Percentiles rank a stretch among this genome's conserved stretches.
Evolutionary conservation across 2,329 filamentous ascomycete genomes (phyloP).

Genomic region (Aspergillus hortae): DNA sequence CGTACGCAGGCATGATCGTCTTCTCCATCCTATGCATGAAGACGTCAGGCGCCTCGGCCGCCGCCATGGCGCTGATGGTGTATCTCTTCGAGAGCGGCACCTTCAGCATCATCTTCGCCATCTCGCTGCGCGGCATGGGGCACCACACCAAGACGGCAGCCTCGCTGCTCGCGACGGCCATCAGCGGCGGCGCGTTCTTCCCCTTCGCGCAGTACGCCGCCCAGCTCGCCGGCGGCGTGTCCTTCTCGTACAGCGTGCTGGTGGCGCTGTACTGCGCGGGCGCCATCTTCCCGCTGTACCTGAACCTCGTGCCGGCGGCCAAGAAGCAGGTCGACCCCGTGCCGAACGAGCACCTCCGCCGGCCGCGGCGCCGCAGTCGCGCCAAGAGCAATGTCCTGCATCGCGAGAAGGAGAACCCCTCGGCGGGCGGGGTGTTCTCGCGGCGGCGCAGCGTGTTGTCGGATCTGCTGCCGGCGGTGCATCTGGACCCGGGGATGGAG

Average conservation of each 20-base stretch:
- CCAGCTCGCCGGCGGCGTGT: conserved; percentile 34
- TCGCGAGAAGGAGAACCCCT: conserved; percentile 28
- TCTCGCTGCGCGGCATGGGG: conserved; percentile 56
- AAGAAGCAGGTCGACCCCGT: conserved; percentile 51
- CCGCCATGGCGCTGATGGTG: conserved; percentile 49
- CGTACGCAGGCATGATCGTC: conserved; percentile 51
- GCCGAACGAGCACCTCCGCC: conserved; percentile 34
- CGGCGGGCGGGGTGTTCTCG: conserved; percentile 27
- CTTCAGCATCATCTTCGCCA: conserved; percentile 58
- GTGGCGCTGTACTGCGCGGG: conserved; percentile 52
- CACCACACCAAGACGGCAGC: conserved; percentile 56
- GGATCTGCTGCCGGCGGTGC: conserved; percentile 18
- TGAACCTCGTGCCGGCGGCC: conserved; percentile 48
- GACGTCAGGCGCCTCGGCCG: conserved; percentile 41
- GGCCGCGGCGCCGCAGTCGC: conserved; percentile 21
- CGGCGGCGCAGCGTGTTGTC: conserved; percentile 26
- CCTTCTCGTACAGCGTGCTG: conserved; percentile 52
- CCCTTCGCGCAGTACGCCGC: conserved; percentile 54
- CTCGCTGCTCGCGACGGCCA: conserved; percentile 51
- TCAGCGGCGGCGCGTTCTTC: conserved; percentile 53
- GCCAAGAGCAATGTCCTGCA: conserved; percentile 8
- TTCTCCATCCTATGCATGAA: conserved; percentile 53
- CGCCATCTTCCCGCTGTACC: conserved; percentile 52
- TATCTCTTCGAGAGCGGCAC: conserved; percentile 60
- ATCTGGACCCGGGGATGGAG: conserved; percentile 3